Evolutionary conservation across 495 filamentous ascomycete species (phyloP), one percentile per base, ranked within the genome.

Genomic region (Aspergillus olivimuriae): DNA sequence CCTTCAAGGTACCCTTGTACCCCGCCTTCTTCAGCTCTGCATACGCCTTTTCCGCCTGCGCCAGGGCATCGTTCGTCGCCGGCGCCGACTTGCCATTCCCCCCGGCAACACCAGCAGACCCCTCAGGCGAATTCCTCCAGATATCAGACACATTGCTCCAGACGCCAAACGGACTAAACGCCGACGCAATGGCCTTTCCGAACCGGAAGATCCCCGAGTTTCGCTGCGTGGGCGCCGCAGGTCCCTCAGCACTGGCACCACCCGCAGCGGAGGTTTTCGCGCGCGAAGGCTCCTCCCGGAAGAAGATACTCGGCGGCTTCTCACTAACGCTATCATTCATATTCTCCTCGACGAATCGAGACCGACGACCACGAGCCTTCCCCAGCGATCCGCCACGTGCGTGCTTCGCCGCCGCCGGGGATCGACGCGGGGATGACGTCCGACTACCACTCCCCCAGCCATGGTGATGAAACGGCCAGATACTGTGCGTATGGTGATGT

Each of bases 311-410:
- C 7, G 85, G 85, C 28, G 85, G 85, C 50, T 68, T 77, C 44
- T 82, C 72, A 48, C 82, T 87, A 14, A 75, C 70, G 44, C 82
- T 77, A 57, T 89, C 84, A 56, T 80, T 84, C 84, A 89, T 88
- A 43, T 75, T 84, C 2, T 81, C 85, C 52, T 89, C 85, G 4
- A 82, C 60, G 53, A 89, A 89, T 21, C 76, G 70, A 7, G 80
- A 83, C 11, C 71, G 69, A 8, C 80, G 76, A 33, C 51, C 60
- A 3, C 58, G 47, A 15, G 39, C 15, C 41, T 38, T 32, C 51
- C 50, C 4, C 56, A 56, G 16, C 17, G 55, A n/a, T n/a, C n/a
- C n/a, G n/a, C n/a, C n/a, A n/a, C n/a, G n/a, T n/a, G n/a, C n/a
- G n/a, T n/a, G n/a, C n/a, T n/a, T n/a, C n/a, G n/a, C n/a, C n/a